Evolutionary conservation across 768 basidiomycete genomes (phyloP).

Genomic region (Hydnomerulius pinastri): DNA sequence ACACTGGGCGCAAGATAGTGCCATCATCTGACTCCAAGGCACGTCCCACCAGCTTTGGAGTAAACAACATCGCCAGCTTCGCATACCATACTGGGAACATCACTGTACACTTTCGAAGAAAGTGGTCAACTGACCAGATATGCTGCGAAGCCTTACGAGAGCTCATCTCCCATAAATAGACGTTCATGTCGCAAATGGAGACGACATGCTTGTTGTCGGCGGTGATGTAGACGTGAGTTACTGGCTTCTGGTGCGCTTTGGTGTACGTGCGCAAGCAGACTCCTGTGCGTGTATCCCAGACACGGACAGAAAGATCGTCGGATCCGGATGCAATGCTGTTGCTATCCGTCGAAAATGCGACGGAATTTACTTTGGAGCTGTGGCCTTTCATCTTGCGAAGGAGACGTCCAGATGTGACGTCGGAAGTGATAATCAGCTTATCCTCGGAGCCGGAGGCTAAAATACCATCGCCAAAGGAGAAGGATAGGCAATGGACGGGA

Average conservation of each 20-base stretch:
- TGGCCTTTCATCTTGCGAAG: slow-evolving; percentile 19
- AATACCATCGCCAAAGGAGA: slow-evolving; percentile 17
- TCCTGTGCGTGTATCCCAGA: slow-evolving; percentile 25
- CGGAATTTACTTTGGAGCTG: slow-evolving; percentile 12
- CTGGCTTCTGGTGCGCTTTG: slow-evolving; percentile 15
- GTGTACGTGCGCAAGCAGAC: slow-evolving; percentile 15
- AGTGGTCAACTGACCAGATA: slow-evolving; percentile 17
- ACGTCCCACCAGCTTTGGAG: slow-evolving; percentile 4
- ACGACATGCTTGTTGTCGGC: slow-evolving; percentile 13
- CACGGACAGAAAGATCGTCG: slow-evolving; percentile 20
- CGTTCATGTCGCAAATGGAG: slow-evolving; percentile 15
- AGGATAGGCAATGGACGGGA: slow-evolving; percentile 17
- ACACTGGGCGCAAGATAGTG: background rate
- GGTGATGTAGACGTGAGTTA: slow-evolving; percentile 20
- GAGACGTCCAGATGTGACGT: slow-evolving; percentile 8
- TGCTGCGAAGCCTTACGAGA: slow-evolving; percentile 9
- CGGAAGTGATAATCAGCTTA: slow-evolving; percentile 13
- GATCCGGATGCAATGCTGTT: slow-evolving; percentile 22
- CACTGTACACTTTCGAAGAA: slow-evolving; percentile 3
- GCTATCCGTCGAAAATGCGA: slow-evolving; percentile 23
- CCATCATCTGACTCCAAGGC: slow-evolving; percentile 11
- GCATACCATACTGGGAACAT: slow-evolving; percentile 18
- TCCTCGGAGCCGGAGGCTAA: slow-evolving; percentile 19
- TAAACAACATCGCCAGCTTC: slow-evolving; percentile 8
- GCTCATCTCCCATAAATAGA: slow-evolving; percentile 14